Evolutionary conservation across 768 basidiomycete species (phyloP), one percentile per base, ranked within the genome.

Genomic region (Mrakia blollopis): DNA sequence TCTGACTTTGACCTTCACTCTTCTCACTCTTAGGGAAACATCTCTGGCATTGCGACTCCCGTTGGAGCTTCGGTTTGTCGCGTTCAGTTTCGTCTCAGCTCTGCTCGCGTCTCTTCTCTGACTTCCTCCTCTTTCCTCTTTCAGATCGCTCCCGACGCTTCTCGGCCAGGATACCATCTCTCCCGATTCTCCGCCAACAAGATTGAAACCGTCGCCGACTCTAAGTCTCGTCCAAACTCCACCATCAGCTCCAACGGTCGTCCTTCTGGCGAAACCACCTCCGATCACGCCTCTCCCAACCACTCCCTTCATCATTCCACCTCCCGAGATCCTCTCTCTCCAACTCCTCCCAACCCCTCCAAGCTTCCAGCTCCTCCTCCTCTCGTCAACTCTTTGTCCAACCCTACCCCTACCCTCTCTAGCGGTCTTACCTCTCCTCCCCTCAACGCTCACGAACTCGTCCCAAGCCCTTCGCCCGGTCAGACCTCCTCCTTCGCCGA

Each of bases 111-210:
- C 65, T n/a, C 37, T 1, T 21, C 7, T 35, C 39, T 41, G 35
- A 41, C 65, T 84, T 37, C n/a, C 10, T 41, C 57, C 10, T 8
- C 10, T 16, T 37, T 13, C 18, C 47, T 18, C 3, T n/a, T 44
- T 3, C 65, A 78, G 73, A 37, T 86, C 80, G 88, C 85, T 10
- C 91, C 91, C 1, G 87, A 89, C 79, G 80, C 90, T 52, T 87
- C 88, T 79, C 84, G 87, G 62, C 86, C 89, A 3, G 91, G 92
- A 21, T 92, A 89, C 79, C 86, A 87, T 71, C 84, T 93, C 13
- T 89, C 88, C 3, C 85, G 92, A 85, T 91, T 84, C 78, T 80
- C 80, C 0, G 54, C 80, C 10, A 80, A 78, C 30, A 79, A 80
- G 47, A 62, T 76, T 35, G 76, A 79, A n/a, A 76, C 60, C 35